Base-by-base conservation (phyloP, 441 rosid genomes). In the Bruguiera hainesii region DNA sequence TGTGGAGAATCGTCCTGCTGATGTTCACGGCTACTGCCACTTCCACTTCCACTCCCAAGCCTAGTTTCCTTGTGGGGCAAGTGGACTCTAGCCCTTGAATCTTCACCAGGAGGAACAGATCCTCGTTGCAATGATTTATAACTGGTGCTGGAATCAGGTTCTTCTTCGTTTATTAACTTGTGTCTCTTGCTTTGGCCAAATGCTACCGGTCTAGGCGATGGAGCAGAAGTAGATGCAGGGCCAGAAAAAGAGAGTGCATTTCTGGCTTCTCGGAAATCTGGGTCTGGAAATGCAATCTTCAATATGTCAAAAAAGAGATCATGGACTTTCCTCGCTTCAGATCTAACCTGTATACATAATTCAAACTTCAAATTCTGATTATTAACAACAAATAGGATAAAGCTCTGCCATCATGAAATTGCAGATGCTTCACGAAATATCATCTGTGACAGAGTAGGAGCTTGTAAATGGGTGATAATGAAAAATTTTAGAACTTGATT, bases 261-360 rank as follows among this genome's bases (percentile, higher is more conserved):
- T 79, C 96, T 87, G 42, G 88, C 93, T 80, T 90, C 98, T 67
- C 83, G 82, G 74, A 93, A 93, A 83, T 90, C 96, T 42, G 86
- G 80, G 75, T 89, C 97, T 4, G 99, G 96, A 76, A 96, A 96
- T 71, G 92, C 88, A 68, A 87, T 91, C 85, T 88, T 96, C 88
- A 96, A 83, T 71, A 93, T 72, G 78, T 96, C 99, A 52, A 96
- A 96, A 82, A 96, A 90, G 69, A 96, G 90, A 82, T 93, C 95
- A 56, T 96, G 99, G 50, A 96, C 99, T 79, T 96, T 96, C 74
- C 86, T 86, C 52, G 96, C 99, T 83, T 96, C 99, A 61, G 96
- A 81, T 73, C 97, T 83, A 65, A 93, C 98, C 99, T 95, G 91
- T 75, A 61, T 51, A 65, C 25, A 56, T 28, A 64, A 71, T 39